Percentiles rank a stretch among this genome's conserved stretches.
These are phyloP conservation scores for Carallia brachiata DNA, from an alignment of 345 rosid genomes.

Conservation along the genomic window DNA sequence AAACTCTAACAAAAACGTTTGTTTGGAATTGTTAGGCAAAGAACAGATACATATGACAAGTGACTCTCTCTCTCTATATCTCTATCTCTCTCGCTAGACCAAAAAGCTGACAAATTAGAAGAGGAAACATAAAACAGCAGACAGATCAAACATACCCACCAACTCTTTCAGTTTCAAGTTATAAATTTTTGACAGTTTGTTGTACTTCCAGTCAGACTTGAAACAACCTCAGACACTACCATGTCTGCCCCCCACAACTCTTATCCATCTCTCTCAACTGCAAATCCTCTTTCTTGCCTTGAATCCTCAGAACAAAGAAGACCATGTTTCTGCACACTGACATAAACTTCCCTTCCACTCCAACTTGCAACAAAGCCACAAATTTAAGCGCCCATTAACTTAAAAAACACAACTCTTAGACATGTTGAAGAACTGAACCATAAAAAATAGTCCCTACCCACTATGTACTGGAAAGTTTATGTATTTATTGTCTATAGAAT, in stretches of 20 bases:
- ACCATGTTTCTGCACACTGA: no score
- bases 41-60: background rate
- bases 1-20: background rate
- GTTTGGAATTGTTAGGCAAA: no score
- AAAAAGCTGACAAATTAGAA: background rate
- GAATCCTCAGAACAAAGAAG: no score
- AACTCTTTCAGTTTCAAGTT: background rate
- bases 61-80: no score
- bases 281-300: no score
- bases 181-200: no score
- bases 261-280: no score
- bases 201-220: background rate
- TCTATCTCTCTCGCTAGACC: no score
- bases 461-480: background rate
- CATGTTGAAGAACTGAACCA: background rate
- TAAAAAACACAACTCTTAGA: no score
- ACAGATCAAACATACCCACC: background rate
- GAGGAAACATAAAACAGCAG: background rate
- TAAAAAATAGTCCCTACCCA: background rate
- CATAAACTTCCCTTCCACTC: no score
- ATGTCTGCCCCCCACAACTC: background rate
- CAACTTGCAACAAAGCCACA: no score
- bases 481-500: background rate
- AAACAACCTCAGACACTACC: constrained; percentile 1
- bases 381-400: no score